A percentile compares a stretch with the other conserved stretches of the same genome.
These are phyloP conservation scores for Ascochyta koolunga DNA, from an alignment of 2,329 filamentous ascomycete species.

Conservation along the genomic window DNA sequence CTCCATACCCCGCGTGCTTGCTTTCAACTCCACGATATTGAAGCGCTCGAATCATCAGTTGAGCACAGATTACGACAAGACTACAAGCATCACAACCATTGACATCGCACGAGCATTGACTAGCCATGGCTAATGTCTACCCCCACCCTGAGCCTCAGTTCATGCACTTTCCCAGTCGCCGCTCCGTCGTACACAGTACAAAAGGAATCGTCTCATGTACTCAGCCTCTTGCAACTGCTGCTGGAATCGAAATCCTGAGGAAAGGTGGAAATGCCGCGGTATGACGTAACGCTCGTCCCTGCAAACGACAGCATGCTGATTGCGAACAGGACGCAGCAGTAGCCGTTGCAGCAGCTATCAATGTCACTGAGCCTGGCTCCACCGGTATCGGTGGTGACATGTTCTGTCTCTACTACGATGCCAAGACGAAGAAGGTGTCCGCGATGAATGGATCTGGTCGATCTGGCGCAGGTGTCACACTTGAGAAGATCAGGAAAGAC, in stretches of 20 bases:
- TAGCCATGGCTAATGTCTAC: conserved; percentile 52
- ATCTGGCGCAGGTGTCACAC: conserved; percentile 69
- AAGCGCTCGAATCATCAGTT: background rate
- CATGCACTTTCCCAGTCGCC: conserved; percentile 73
- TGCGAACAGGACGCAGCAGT: conserved; percentile 88
- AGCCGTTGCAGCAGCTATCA: conserved; percentile 88
- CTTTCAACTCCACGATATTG: background rate
- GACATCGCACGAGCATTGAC: background rate
- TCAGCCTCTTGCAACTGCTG: conserved; percentile 87
- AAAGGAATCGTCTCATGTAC: conserved; percentile 90
- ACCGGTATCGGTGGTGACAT: conserved; percentile 97
- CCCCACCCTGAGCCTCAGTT: conserved; percentile 60
- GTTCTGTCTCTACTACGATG: conserved; percentile 93
- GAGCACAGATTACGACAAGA: background rate
- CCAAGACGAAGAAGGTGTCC: conserved; percentile 78
- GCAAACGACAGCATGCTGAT: conserved; percentile 2
- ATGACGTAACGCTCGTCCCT: conserved; percentile 49
- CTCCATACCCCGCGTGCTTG: conserved; percentile 12
- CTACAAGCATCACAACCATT: background rate
- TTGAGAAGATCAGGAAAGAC: conserved; percentile 72
- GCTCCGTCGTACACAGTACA: conserved; percentile 92
- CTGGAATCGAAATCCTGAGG: conserved; percentile 82
- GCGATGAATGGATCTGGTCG: conserved; percentile 95
- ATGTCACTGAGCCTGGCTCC: conserved; percentile 89
- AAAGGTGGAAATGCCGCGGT: conserved; percentile 93